A percentile compares a stretch with the other conserved stretches of the same genome.
Evolutionary conservation across 75 land plant species (phyloP).

Genomic region (Gnetum montanum): DNA sequence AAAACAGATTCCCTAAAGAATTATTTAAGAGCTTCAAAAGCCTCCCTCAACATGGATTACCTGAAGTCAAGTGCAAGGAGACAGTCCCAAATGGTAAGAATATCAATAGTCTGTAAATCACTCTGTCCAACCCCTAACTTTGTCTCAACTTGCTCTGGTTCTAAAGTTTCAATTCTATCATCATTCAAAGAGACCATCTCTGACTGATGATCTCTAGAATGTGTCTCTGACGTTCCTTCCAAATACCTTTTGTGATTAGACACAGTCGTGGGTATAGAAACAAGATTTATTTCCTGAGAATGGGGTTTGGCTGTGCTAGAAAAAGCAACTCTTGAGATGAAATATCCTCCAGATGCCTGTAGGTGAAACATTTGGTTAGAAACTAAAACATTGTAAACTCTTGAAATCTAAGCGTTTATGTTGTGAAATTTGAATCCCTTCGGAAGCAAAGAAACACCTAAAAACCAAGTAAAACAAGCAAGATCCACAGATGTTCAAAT

Average conservation of each 20-base stretch:
- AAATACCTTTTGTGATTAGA: background rate
- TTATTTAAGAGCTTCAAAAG: no score
- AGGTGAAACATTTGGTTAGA: no score
- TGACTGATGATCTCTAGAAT: background rate
- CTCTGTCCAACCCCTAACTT: background rate
- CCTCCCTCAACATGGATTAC: no score
- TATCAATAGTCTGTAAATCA: background rate
- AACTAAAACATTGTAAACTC: no score
- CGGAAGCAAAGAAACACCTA: no score
- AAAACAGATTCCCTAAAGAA: no score
- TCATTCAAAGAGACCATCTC: conserved; percentile 1
- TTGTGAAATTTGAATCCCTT: no score
- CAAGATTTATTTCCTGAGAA: background rate
- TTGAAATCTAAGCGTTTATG: no score
- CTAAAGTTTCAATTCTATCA: no score
- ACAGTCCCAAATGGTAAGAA: conserved; percentile 4
- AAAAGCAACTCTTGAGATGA: no score
- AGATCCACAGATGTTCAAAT: no score
- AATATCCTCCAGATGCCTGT: background rate
- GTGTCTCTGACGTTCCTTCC: background rate
- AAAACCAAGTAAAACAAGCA: no score
- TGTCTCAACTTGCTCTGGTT: background rate
- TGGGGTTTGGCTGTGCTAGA: background rate
- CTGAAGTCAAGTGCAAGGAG: conserved; percentile 2
- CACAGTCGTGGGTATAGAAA: background rate